A percentile compares a stretch with the other conserved stretches of the same genome.
Evolutionary conservation across 176 grass and related monocot species (phyloP).

Genomic region (Otatea glauca): DNA sequence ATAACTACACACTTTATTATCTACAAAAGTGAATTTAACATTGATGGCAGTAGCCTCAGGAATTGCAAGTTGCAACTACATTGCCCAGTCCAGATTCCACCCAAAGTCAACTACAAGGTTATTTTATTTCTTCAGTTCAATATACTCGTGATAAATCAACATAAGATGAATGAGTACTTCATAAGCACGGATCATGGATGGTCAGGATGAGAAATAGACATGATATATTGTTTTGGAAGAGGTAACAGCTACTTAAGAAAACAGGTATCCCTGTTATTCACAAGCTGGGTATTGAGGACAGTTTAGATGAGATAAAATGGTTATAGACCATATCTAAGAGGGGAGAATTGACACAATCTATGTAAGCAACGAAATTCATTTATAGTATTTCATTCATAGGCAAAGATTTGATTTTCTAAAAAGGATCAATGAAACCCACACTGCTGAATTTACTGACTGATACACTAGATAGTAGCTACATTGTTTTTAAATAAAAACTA

Average conservation of each 20-base stretch:
- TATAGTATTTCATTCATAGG: background rate
- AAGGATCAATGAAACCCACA: background rate
- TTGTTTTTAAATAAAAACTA: background rate
- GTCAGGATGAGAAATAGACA: slow-evolving; percentile 22
- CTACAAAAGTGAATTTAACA: background rate
- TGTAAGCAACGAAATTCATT: slow-evolving; percentile 23
- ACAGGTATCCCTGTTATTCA: slow-evolving; percentile 18
- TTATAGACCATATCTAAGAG: slow-evolving; percentile 26
- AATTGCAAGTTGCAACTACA: slow-evolving; percentile 19
- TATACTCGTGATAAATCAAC: slow-evolving; percentile 12
- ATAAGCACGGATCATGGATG: slow-evolving; percentile 5
- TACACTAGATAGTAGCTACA: slow-evolving; percentile 24
- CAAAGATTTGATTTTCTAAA: slow-evolving; percentile 4
- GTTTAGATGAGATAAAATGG: slow-evolving; percentile 28
- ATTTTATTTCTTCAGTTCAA: background rate
- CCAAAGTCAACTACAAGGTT: background rate
- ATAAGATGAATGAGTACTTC: background rate
- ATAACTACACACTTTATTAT: slow-evolving; percentile 13
- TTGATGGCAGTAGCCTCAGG: background rate
- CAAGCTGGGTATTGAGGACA: slow-evolving; percentile 12
- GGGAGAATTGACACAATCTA: background rate
- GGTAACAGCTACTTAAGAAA: background rate
- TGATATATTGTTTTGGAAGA: slow-evolving; percentile 14
- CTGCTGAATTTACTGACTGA: background rate
- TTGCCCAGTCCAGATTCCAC: background rate